Conservation (phyloP, 495 filamentous ascomycete species). For the Emericellopsis terricola region DNA sequence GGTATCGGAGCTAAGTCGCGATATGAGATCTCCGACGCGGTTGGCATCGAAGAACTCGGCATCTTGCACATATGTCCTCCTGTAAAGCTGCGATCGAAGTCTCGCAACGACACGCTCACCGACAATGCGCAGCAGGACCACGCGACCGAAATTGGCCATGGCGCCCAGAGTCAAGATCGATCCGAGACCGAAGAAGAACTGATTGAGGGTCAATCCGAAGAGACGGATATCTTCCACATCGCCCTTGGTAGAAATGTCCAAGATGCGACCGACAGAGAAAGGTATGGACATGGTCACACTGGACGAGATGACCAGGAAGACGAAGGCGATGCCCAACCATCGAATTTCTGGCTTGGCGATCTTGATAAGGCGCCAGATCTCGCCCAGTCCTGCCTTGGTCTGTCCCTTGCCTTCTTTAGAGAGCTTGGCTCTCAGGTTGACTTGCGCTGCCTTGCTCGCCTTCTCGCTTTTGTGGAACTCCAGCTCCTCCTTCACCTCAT, state of each 20-base stretch:
- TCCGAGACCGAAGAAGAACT: slow-evolving; percentile 23
- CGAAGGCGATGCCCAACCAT: slow-evolving; percentile 62
- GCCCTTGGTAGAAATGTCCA: slow-evolving; percentile 42
- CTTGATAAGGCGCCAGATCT: slow-evolving; percentile 74
- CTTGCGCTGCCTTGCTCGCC: slow-evolving; percentile 69
- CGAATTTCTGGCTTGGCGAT: slow-evolving; percentile 74
- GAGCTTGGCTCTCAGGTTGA: slow-evolving; percentile 76
- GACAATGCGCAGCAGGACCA: slow-evolving; percentile 85
- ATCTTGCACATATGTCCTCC: slow-evolving; percentile 80
- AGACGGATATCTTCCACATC: slow-evolving; percentile 14
- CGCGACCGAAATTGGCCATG: slow-evolving; percentile 80
- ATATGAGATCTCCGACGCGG: slow-evolving; percentile 88
- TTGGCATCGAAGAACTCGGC: slow-evolving; percentile 99
- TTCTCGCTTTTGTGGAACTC: slow-evolving; percentile 37
- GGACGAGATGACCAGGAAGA: slow-evolving; percentile 73
- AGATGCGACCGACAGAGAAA: slow-evolving; percentile 86
- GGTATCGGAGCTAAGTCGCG: slow-evolving; percentile 84
- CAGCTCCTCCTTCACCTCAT: slow-evolving; percentile 9
- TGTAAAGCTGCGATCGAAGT: slow-evolving; percentile 75
- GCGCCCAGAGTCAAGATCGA: slow-evolving; percentile 14
- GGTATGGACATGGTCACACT: slow-evolving; percentile 86
- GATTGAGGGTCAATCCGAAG: slow-evolving; percentile 14
- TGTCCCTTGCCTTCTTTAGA: slow-evolving; percentile 55
- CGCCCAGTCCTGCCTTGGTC: slow-evolving; percentile 46
- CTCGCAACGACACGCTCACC: slow-evolving; percentile 87